Evolutionary conservation across 805 yeast species (phyloP).

Genomic region (Wickerhamomyces chambardii): DNA sequence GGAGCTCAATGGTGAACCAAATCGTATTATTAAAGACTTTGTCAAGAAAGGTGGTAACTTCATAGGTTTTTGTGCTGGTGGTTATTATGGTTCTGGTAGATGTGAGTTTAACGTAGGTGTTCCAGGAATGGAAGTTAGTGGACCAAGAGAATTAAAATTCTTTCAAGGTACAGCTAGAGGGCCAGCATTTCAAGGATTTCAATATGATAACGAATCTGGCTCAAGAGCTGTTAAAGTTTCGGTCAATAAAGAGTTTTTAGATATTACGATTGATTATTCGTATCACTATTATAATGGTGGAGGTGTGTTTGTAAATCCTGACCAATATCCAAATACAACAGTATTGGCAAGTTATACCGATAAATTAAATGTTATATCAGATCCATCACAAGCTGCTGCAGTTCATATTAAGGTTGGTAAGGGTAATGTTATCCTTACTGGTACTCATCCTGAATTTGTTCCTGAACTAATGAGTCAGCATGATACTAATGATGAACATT

Average conservation of each 20-base stretch:
- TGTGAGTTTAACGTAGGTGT: constrained; percentile 83
- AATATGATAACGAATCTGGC: constrained; percentile 70
- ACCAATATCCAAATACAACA: no score
- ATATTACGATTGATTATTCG: constrained; percentile 18
- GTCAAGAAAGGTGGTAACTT: constrained; percentile 75
- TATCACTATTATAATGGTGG: constrained; percentile 80
- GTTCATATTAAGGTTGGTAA: constrained; percentile 58
- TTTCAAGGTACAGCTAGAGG: constrained; percentile 85
- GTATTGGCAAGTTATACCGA: constrained; percentile 65
- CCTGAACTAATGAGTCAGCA: constrained; percentile 38
- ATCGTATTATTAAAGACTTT: constrained; percentile 46
- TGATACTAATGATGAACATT: constrained; percentile 18
- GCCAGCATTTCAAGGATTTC: constrained; percentile 71
- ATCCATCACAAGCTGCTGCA: constrained; percentile 52
- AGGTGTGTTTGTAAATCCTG: constrained; percentile 72
- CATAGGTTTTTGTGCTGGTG: constrained; percentile 95
- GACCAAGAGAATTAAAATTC: constrained; percentile 72
- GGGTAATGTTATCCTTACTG: constrained; percentile 72
- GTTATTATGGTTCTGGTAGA: constrained; percentile 65
- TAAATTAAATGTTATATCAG: constrained; percentile 38
- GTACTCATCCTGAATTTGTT: constrained; percentile 86
- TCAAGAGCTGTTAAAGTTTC: constrained; percentile 48
- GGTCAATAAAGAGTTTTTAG: constrained; percentile 25
- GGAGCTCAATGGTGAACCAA: constrained; percentile 64
- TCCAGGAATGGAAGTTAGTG: constrained; percentile 68